Evolutionary conservation across 768 basidiomycete species (phyloP), one percentile per base, ranked within the genome.

Genomic region (Tulasnella sp.): DNA sequence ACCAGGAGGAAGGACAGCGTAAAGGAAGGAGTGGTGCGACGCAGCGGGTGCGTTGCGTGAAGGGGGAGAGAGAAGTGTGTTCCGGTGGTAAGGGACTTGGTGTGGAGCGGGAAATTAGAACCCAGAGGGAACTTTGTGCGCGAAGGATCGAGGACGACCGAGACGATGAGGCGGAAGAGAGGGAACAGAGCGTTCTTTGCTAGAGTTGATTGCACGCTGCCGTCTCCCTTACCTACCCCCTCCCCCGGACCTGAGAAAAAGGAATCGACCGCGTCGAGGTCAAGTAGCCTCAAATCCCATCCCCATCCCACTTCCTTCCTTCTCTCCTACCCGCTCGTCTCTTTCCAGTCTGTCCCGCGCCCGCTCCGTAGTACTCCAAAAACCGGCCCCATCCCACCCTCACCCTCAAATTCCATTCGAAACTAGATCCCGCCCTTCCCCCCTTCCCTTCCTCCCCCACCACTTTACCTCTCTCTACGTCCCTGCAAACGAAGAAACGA

Each of bases 71-170:
- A 35, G 61, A 67, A 35, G 61, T n/a, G 26, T 51, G 61, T 67
- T 67, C 61, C 61, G 35, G 61, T 29, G 61, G 61, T 67, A 32
- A 67, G 61, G 61, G 61, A 26, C 61, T 67, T 13, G 61, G 18
- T 16, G 61, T 67, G 61, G 61, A 67, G 61, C 61, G 61, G 61
- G 61, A 67, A 67, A 67, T 57, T 57, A 67, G 61, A 67, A 67
- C 55, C 55, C 55, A 57, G 55, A 57, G 55, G n/a, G 55, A 29
- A 23, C 10, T 2, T 26, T 57, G n/a, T 29, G 55, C 9, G 23
- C 44, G 51, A 51, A 20, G n/a, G 51, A 20, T 51, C 23, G 51
- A 51, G 51, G 51, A 23, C 51, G 51, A 35, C n/a, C 57, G 29
- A 67, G 55, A 26, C 32, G 29, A 67, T 42, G 44, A 44, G 44